Conservation (phyloP, 2,329 filamentous ascomycete species). For the Cytospora piceicola region DNA sequence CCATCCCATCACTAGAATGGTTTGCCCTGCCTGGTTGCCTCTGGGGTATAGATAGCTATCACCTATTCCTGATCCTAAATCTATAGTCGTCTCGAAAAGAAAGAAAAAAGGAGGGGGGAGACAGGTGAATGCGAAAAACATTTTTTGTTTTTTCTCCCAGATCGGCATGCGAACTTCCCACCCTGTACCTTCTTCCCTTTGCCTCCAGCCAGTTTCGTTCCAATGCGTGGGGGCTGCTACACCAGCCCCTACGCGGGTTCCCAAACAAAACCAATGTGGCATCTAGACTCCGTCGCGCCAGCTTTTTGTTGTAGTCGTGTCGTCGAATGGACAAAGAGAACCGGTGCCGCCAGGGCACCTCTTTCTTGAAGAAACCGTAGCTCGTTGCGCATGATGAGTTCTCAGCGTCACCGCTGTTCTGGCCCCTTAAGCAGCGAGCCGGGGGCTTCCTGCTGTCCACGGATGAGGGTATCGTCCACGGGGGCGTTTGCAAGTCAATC, state of each 20-base stretch:
- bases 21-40: constrained; percentile 26
- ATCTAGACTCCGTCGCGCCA: constrained; percentile 30
- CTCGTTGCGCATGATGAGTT: constrained; percentile 5
- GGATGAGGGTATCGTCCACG: not conserved
- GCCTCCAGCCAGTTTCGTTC: constrained; percentile 10
- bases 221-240: constrained; percentile 5
- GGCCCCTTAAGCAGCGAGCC: constrained; percentile 3
- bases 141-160: constrained; percentile 8
- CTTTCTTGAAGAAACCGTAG: constrained; percentile 11
- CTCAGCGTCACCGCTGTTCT: not conserved
- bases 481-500: constrained; percentile 42
- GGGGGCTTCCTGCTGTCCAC: not conserved
- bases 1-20: constrained; percentile 8
- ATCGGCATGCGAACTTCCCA: constrained; percentile 5
- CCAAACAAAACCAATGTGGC: constrained; percentile 5
- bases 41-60: constrained; percentile 31
- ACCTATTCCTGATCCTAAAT: constrained; percentile 27
- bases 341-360: constrained; percentile 27
- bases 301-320: constrained; percentile 25
- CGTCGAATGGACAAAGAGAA: constrained; percentile 30
- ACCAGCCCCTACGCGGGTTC: constrained; percentile 3
- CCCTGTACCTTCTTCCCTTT: not conserved
- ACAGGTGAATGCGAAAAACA: constrained; percentile 3
- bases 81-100: constrained; percentile 18
- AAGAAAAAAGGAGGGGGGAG: constrained; percentile 9